Base-by-base conservation (phyloP, 345 rosid genomes). In the Combretum micranthum region DNA sequence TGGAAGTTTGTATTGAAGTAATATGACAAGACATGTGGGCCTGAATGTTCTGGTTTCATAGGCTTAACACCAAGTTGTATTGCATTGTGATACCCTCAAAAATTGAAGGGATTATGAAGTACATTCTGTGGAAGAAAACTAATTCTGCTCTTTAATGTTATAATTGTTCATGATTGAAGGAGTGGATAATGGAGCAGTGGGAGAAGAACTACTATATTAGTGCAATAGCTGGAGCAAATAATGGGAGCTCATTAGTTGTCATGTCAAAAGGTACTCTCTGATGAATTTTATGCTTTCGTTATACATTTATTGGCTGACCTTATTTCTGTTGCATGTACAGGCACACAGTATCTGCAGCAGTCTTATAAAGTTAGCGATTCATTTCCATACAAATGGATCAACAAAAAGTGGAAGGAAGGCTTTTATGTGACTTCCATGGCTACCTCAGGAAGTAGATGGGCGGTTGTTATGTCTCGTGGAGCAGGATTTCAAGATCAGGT, bases 121-220 rank as follows among this genome's bases (percentile, higher is more conserved):
- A 32, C 9, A 32, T 32, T 32, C 39, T 32, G 9, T 12, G 44
- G 15, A 32, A 53, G 42, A 53, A 0, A 4, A 21, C 44, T n/a
- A 53, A 4, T 15, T 13, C 20, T 37, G 3, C 22, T 39, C 20
- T 37, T 5, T 23, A 25, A 57, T 22, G 13, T 57, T 19, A 43
- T n/a, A 60, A n/a, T 45, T 23, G n/a, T 13, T 49, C 60, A 47
- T 60, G 43, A 59, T 18, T 72, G 61, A 62, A 81, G 86, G 83
- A 81, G 18, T 81, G 86, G 86, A 77, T 81, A 63, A 72, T 77
- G 86, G 86, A 70, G 23, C 69, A 77, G 20, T 81, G 83, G 86
- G 86, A 77, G 44, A 77, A 72, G 69, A 75, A 70, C 68, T 81
- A 75, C 32, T 81, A 75, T 55, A 77, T 81, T 60, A 81, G 71